Conservation (phyloP, 2,329 filamentous ascomycete genomes). For the Colletotrichum eleusines region DNA sequence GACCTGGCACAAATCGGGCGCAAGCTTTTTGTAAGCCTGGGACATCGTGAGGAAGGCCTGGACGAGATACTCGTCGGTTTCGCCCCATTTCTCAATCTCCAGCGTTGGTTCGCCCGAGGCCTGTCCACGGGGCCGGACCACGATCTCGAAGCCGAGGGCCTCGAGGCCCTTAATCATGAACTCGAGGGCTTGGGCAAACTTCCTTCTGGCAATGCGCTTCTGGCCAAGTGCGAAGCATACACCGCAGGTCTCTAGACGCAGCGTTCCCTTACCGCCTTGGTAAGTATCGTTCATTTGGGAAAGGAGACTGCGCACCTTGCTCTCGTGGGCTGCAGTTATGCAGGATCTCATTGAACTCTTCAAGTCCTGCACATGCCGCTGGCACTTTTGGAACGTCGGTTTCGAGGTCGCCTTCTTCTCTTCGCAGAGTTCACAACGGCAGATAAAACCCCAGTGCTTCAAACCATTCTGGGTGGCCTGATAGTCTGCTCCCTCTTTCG, state of each 20-base stretch:
- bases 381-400: constrained; percentile 39
- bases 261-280: constrained; percentile 3
- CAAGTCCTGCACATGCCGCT: constrained; percentile 11
- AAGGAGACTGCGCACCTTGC: constrained; percentile 41
- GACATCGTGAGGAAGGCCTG: constrained; percentile 42
- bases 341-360: not conserved
- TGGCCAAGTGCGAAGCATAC: constrained; percentile 42
- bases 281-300: constrained; percentile 45
- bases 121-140: constrained; percentile 22
- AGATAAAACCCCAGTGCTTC: constrained; percentile 56
- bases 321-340: constrained; percentile 7
- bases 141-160: constrained; percentile 46
- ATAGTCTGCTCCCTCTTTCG: constrained; percentile 43
- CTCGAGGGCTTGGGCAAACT: constrained; percentile 39
- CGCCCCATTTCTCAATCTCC: constrained; percentile 46
- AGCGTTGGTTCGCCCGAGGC: constrained; percentile 27
- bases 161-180: constrained; percentile 45
- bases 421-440: constrained; percentile 55
- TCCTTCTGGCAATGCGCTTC: not conserved
- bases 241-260: constrained; percentile 44
- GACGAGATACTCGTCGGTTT: constrained; percentile 9
- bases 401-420: constrained; percentile 44
- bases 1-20: constrained; percentile 44
- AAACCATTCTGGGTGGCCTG: constrained; percentile 50
- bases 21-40: constrained; percentile 41